Conservation (phyloP, 768 basidiomycete genomes). For the Suillus occidentalis region DNA sequence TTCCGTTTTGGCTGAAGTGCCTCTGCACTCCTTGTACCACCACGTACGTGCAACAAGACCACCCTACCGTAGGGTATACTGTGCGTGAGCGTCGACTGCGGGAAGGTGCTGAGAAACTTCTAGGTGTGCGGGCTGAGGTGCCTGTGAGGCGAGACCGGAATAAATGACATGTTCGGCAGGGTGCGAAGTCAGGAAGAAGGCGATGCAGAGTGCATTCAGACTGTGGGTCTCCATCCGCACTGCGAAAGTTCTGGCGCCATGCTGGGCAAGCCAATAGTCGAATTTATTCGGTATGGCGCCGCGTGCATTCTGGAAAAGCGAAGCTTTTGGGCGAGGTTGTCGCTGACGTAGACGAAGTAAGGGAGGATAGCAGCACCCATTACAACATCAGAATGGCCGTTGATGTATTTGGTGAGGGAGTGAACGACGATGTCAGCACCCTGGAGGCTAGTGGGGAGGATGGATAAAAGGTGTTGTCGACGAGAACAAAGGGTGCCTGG, state of each 20-base stretch:
- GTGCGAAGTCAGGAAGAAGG: conserved; percentile 49
- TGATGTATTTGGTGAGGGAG: conserved; percentile 86
- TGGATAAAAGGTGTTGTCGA: conserved; percentile 97
- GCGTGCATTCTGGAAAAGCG: conserved; percentile 89
- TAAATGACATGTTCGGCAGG: conserved; percentile 78
- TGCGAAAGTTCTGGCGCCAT: conserved; percentile 89
- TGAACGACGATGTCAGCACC: conserved; percentile 88
- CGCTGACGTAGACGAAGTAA: conserved; percentile 15
- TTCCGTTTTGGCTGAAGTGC: conserved; percentile 63
- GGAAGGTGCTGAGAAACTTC: conserved; percentile 52
- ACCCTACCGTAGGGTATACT: conserved; percentile 78
- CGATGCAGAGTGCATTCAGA: conserved; percentile 73
- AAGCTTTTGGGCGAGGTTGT: conserved; percentile 51
- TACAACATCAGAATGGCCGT: conserved; percentile 92
- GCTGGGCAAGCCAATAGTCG: conserved; percentile 88
- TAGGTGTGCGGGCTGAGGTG: conserved; percentile 68
- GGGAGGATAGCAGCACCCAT: conserved; percentile 84
- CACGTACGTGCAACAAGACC: conserved; percentile 68
- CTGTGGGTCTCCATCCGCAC: conserved; percentile 89
- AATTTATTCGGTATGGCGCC: conserved; percentile 84
- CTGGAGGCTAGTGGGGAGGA: conserved; percentile 83
- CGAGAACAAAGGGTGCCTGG: conserved; percentile 59
- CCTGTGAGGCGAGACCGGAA: conserved; percentile 67
- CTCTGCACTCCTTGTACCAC: conserved; percentile 55
- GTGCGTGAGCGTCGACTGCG: conserved; percentile 25